These are phyloP conservation scores for Jaapia argillacea DNA, from an alignment of 768 basidiomycete species.

Conservation along the genomic window DNA sequence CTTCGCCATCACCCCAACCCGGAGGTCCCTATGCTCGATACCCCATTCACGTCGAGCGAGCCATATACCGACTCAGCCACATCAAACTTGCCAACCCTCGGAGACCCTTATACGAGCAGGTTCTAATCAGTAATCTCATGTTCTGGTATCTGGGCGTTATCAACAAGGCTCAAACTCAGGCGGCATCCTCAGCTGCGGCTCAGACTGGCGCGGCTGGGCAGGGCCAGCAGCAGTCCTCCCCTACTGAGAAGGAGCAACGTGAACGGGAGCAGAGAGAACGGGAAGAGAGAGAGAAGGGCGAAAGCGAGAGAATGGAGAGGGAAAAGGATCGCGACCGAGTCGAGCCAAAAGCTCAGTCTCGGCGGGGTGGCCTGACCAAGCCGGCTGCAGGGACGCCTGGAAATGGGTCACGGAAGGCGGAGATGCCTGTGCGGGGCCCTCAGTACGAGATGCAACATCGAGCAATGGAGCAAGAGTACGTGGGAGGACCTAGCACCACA, in stretches of 20 bases:
- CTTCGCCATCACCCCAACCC: slow-evolving; percentile 50
- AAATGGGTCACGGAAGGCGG: slow-evolving; percentile 52
- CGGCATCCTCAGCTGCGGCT: slow-evolving; percentile 22
- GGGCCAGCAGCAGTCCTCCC: slow-evolving; percentile 15
- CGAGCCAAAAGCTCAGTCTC: slow-evolving; percentile 31
- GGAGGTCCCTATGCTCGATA: slow-evolving; percentile 61
- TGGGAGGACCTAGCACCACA: slow-evolving; percentile 13
- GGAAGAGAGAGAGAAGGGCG: slow-evolving; percentile 27
- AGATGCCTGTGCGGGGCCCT: slow-evolving; percentile 81
- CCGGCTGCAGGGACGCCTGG: slow-evolving; percentile 33
- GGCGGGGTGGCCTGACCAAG: slow-evolving; percentile 59
- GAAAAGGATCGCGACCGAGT: slow-evolving; percentile 35
- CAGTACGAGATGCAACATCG: slow-evolving; percentile 93
- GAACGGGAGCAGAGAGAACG: slow-evolving; percentile 27
- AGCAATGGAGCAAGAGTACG: slow-evolving; percentile 86
- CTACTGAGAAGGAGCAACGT: slow-evolving; percentile 23
- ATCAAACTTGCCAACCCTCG: slow-evolving; percentile 98
- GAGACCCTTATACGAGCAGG: slow-evolving; percentile 94
- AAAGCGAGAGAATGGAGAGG: slow-evolving; percentile 18
- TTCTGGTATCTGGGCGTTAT: slow-evolving; percentile 99
- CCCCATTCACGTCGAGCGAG: slow-evolving; percentile 97
- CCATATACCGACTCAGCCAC: slow-evolving; percentile 94
- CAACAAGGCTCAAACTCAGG: slow-evolving; percentile 70
- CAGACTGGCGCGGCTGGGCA: slow-evolving; percentile 11
- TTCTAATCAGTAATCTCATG: slow-evolving; percentile 87